A percentile compares a stretch with the other conserved stretches of the same genome.
phyloP scores from a whole-genome alignment of 2,329 filamentous ascomycete species.

The Fusarium sp. region DNA sequence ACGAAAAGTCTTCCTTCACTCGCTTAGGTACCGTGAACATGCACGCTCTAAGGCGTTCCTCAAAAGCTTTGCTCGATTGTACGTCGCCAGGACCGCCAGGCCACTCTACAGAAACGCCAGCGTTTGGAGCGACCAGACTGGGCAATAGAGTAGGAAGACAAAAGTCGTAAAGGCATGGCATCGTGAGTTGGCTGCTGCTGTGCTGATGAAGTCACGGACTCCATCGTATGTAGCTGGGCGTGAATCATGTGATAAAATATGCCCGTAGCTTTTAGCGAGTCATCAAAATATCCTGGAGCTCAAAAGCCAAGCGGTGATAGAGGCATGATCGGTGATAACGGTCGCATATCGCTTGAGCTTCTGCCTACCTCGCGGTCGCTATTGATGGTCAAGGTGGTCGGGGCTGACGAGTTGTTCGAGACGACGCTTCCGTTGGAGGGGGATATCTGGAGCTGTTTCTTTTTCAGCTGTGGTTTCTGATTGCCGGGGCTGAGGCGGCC shows the following conservation, averaged over 20 bases:
- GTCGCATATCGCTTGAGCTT: slow-evolving; percentile 63
- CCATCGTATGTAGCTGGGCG: slow-evolving; percentile 20
- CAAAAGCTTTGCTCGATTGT: slow-evolving; percentile 22
- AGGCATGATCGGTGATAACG: slow-evolving; percentile 76
- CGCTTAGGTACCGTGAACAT: slow-evolving; percentile 21
- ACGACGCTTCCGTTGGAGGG: slow-evolving; percentile 61
- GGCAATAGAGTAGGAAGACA: slow-evolving; percentile 31
- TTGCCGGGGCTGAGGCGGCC: slow-evolving; percentile 43
- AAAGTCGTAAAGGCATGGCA: slow-evolving; percentile 54
- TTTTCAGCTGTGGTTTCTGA: slow-evolving; percentile 55
- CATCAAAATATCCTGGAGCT: slow-evolving; percentile 26
- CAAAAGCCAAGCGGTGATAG: slow-evolving; percentile 74
- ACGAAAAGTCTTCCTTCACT: slow-evolving; percentile 19
- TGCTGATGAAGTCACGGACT: slow-evolving; percentile 36
- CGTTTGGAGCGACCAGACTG: slow-evolving; percentile 32
- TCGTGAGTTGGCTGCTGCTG: slow-evolving; percentile 51
- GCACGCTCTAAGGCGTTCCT: slow-evolving; percentile 10
- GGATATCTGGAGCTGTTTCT: slow-evolving; percentile 60
- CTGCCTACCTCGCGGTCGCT: slow-evolving; percentile 54
- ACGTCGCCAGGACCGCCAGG: slow-evolving; percentile 23
- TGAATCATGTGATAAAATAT: slow-evolving; percentile 17
- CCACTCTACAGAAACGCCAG: slow-evolving; percentile 32
- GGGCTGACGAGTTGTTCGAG: slow-evolving; percentile 60
- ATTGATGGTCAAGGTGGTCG: slow-evolving; percentile 63
- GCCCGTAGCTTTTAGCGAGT: slow-evolving; percentile 13